Evolutionary conservation across 352 stramenopile species (phyloP).

Genomic region (Pythium aristosporum): DNA sequence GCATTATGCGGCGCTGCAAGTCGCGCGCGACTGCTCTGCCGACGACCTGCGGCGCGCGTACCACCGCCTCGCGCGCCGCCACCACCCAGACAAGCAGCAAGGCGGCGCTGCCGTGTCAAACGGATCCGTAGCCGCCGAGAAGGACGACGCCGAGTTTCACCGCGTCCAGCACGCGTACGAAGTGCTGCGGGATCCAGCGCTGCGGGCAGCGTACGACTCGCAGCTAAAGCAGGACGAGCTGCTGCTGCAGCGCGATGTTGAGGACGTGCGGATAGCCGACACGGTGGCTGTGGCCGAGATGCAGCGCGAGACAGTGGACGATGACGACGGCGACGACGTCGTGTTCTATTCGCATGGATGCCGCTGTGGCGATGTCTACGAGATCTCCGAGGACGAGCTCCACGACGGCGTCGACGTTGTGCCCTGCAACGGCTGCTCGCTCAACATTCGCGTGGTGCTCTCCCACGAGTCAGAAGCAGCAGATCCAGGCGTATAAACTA

Average conservation of each 20-base stretch:
- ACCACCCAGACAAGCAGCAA: conserved; percentile 66
- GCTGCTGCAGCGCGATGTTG: conserved; percentile 34
- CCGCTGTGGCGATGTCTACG: conserved; percentile 73
- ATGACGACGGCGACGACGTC: conserved; percentile 33
- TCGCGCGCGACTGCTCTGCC: conserved; percentile 39
- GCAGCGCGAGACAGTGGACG: conserved; percentile 36
- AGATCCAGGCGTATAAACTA: conserved; percentile 12
- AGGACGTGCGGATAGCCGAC: conserved; percentile 66
- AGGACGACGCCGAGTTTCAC: conserved; percentile 38
- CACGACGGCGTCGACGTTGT: conserved; percentile 65
- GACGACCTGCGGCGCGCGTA: conserved; percentile 74
- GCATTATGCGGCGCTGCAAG: conserved; percentile 55
- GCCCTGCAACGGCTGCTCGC: conserved; percentile 76
- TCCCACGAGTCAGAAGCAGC: neutral
- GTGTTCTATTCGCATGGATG: conserved; percentile 54
- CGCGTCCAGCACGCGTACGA: conserved; percentile 71
- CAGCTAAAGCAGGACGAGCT: conserved; percentile 39
- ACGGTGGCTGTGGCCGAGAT: conserved; percentile 52
- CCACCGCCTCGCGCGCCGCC: conserved; percentile 51
- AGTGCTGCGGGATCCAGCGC: conserved; percentile 43
- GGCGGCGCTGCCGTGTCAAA: neutral
- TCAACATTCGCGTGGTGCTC: conserved; percentile 68
- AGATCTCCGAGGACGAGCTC: conserved; percentile 63
- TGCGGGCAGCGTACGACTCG: conserved; percentile 54
- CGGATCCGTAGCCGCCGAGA: conserved; percentile 11